Percentiles rank a stretch among this genome's conserved stretches.
phyloP scores from a whole-genome alignment of 2,329 filamentous ascomycete genomes.

The Sporothrix brunneoviolacea region DNA sequence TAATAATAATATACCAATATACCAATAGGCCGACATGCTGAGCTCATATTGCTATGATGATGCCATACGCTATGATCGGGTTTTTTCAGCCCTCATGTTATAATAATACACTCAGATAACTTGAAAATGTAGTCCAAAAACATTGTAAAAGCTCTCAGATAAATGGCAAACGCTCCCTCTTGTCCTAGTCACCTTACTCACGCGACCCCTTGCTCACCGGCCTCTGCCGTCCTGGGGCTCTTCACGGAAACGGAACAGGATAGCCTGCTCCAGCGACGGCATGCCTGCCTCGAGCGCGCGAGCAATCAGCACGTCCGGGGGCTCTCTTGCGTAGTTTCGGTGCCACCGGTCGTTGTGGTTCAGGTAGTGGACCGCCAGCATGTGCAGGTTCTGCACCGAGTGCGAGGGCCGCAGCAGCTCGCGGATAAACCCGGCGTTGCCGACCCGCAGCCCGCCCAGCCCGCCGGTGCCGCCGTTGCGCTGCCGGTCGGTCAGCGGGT shows the following conservation, averaged over 20 bases:
- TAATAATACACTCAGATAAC: too few species aligned
- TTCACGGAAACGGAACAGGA: constrained; percentile 12
- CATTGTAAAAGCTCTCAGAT: too few species aligned
- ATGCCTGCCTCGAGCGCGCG: constrained; percentile 1
- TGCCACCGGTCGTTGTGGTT: not conserved
- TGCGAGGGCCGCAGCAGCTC: constrained; percentile 4
- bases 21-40: not conserved
- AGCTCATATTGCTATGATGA: too few species aligned
- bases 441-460: constrained; percentile 5
- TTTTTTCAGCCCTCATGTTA: too few species aligned
- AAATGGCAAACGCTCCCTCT: too few species aligned
- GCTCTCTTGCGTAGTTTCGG: not conserved
- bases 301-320: not conserved
- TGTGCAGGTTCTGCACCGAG: not conserved
- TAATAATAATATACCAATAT: not conserved
- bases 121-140: too few species aligned
- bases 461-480: not conserved
- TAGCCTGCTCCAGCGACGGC: constrained; percentile 10
- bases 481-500: not conserved
- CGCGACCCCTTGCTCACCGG: not conserved
- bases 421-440: constrained; percentile 10
- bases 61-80: too few species aligned
- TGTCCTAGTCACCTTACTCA: not conserved
- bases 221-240: not conserved
- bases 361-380: constrained; percentile 7